Conservation (phyloP, 1,284 basidiomycete genomes). For the Cutaneotrichosporon arboriforme region DNA sequence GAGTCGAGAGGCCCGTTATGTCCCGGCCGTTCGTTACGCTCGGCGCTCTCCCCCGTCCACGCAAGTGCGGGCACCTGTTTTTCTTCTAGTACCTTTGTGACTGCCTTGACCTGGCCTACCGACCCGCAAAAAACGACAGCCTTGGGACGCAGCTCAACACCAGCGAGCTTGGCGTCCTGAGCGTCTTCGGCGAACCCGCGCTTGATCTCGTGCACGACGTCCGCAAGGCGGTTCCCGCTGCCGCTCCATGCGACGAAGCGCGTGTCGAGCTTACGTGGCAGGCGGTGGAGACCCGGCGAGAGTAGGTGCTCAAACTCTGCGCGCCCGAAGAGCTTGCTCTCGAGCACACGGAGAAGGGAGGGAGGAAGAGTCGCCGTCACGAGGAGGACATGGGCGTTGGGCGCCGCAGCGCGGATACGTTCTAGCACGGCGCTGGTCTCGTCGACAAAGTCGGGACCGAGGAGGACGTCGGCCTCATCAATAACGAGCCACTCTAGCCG, state of each 20-base stretch:
- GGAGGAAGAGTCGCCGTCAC: slow-evolving; percentile 83
- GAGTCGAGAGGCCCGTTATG: slow-evolving; percentile 61
- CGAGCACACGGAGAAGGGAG: slow-evolving; percentile 63
- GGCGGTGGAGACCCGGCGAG: slow-evolving; percentile 69
- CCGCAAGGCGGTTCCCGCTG: slow-evolving; percentile 65
- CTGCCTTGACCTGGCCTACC: slow-evolving; percentile 60
- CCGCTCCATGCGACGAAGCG: slow-evolving; percentile 68
- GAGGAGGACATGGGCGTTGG: slow-evolving; percentile 55
- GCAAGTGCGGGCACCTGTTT: slow-evolving; percentile 63
- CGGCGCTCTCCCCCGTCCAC: slow-evolving; percentile 56
- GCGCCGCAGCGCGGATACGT: slow-evolving; percentile 49
- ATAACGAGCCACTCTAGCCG: slow-evolving; percentile 74
- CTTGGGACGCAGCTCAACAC: slow-evolving; percentile 18
- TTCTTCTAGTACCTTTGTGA: slow-evolving; percentile 54
- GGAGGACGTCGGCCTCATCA: slow-evolving; percentile 84
- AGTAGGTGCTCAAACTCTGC: slow-evolving; percentile 58
- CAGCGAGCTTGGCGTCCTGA: slow-evolving; percentile 27
- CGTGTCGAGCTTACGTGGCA: slow-evolving; percentile 63
- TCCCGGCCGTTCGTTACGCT: slow-evolving; percentile 42
- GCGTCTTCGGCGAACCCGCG: slow-evolving; percentile 32
- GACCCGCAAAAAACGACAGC: slow-evolving; percentile 77
- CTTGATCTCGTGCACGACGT: slow-evolving; percentile 67
- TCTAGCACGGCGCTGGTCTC: slow-evolving; percentile 63
- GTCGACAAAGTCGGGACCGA: slow-evolving; percentile 72
- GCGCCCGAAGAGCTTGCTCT: slow-evolving; percentile 55